Percentiles rank a stretch among this genome's conserved stretches.
Evolutionary conservation across 179 eudicot genomes (phyloP).

Genomic region (Monotropa hypopitys): DNA sequence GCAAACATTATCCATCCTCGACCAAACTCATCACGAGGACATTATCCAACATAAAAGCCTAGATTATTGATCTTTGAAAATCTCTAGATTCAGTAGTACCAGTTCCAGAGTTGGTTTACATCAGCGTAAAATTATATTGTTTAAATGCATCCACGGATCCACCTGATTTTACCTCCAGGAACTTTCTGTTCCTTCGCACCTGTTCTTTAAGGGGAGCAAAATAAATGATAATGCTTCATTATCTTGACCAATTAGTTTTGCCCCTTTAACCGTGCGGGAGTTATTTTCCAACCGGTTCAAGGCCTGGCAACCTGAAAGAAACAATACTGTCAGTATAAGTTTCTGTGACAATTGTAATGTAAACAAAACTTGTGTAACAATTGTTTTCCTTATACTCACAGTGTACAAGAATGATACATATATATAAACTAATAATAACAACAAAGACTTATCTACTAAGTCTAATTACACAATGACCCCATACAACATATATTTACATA

Average conservation of each 20-base stretch:
- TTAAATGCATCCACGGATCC: background rate
- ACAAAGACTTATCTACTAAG: too few species aligned
- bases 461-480: too few species aligned
- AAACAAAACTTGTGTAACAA: too few species aligned
- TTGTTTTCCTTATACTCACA: too few species aligned
- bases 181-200: constrained; percentile 30
- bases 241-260: constrained; percentile 73
- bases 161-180: constrained; percentile 45
- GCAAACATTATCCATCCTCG: background rate
- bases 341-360: too few species aligned
- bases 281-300: constrained; percentile 70
- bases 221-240: constrained; percentile 58
- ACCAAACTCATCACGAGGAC: background rate
- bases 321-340: background rate
- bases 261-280: constrained; percentile 79
- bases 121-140: background rate
- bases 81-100: background rate
- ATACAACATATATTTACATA: too few species aligned
- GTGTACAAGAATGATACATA: too few species aligned
- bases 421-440: too few species aligned
- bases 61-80: background rate
- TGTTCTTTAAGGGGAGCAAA: constrained; percentile 52
- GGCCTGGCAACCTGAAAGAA: constrained; percentile 53
- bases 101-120: background rate
- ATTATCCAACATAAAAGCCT: background rate